phyloP scores from a whole-genome alignment of 2,329 filamentous ascomycete species.

The Sporothrix inflata region DNA sequence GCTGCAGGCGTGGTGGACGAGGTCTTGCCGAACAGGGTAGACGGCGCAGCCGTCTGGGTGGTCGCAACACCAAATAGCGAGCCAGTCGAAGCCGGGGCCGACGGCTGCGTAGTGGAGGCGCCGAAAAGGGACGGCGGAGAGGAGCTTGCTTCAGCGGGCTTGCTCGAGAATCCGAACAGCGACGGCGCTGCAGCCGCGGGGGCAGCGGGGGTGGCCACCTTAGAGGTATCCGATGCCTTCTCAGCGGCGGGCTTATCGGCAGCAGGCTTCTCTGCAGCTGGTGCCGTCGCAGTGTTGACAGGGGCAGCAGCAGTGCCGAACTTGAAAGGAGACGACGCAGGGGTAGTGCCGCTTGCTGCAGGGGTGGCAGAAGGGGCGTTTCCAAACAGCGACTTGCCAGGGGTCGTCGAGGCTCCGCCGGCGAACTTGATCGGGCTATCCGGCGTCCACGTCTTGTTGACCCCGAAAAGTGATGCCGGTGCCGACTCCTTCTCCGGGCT shows the following conservation, averaged over 20 bases:
- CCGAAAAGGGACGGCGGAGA: constrained; percentile 29
- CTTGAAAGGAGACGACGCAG: constrained; percentile 17
- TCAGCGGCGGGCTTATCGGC: background rate
- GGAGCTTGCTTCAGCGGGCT: constrained; percentile 23
- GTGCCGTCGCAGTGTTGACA: background rate
- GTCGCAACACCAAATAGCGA: constrained; percentile 13
- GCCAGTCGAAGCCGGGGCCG: background rate
- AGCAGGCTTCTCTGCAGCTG: background rate
- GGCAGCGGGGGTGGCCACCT: background rate
- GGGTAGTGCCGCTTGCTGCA: background rate
- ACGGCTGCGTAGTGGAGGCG: background rate
- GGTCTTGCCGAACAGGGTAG: constrained; percentile 21
- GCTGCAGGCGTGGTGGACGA: constrained; percentile 9
- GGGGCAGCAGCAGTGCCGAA: constrained; percentile 28
- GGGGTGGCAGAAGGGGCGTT: background rate
- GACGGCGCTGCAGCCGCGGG: constrained; percentile 5
- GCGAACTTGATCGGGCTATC: constrained; percentile 60
- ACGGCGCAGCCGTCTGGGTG: background rate
- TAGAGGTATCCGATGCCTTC: background rate
- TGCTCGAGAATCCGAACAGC: constrained; percentile 22
- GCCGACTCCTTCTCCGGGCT: constrained; percentile 48
- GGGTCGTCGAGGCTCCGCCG: constrained; percentile 31
- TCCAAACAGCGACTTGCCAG: constrained; percentile 33
- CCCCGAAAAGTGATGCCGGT: constrained; percentile 34
- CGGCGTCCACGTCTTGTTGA: constrained; percentile 54